These are phyloP conservation scores for Jamesozyma piceae DNA, from an alignment of 805 yeast species.

Conservation along the genomic window DNA sequence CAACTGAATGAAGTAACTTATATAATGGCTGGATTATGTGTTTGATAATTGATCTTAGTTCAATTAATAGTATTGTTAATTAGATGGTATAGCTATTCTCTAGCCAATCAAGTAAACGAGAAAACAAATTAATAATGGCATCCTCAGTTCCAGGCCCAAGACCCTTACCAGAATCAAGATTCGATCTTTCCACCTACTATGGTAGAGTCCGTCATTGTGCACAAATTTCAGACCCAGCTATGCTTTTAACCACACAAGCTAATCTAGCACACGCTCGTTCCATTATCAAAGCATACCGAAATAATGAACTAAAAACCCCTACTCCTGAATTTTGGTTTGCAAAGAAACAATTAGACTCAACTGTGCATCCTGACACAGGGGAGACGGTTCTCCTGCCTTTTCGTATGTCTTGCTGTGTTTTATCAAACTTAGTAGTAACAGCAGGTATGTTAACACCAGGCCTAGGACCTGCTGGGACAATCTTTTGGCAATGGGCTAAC, in stretches of 20 bases:
- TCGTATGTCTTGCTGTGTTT: conserved; percentile 92
- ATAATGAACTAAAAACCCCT: conserved; percentile 55
- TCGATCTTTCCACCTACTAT: conserved; percentile 74
- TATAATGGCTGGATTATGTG: too few species aligned
- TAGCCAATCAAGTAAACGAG: not conserved
- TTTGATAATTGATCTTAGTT: too few species aligned
- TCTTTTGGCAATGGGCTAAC: conserved; percentile 97
- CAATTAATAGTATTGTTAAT: too few species aligned
- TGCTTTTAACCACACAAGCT: conserved; percentile 61
- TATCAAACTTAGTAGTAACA: conserved; percentile 88
- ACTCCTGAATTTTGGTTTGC: conserved; percentile 84
- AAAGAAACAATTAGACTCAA: conserved; percentile 77
- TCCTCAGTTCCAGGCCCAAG: conserved; percentile 79
- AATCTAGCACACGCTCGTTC: conserved; percentile 59
- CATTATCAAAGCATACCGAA: conserved; percentile 60
- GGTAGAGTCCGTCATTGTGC: conserved; percentile 95
- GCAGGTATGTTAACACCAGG: conserved; percentile 97
- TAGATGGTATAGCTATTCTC: too few species aligned
- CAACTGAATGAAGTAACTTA: not conserved
- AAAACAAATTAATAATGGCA: conserved; percentile 71
- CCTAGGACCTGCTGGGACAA: conserved; percentile 78
- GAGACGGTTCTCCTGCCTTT: conserved; percentile 88
- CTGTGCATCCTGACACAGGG: conserved; percentile 95
- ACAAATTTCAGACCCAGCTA: conserved; percentile 84
- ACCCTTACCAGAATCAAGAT: conserved; percentile 68